phyloP scores from a whole-genome alignment of 345 rosid species.

The Moringa oleifera region DNA sequence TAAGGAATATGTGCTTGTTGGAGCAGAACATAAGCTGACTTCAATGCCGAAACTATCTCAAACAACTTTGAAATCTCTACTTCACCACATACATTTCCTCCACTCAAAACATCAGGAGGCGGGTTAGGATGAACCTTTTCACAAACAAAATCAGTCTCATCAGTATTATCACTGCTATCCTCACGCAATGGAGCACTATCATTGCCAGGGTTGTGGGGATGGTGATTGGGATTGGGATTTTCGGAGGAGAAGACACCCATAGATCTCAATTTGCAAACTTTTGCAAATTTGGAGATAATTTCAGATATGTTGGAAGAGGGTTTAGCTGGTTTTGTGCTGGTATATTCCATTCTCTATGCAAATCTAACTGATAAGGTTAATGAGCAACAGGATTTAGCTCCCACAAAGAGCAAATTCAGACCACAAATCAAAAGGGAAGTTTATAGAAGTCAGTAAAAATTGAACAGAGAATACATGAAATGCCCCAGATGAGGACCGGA shows the following conservation, averaged over 20 bases:
- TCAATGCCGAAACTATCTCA: slow-evolving; percentile 38
- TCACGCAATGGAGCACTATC: slow-evolving; percentile 13
- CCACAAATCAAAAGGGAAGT: neutral
- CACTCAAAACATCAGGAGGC: slow-evolving; percentile 13
- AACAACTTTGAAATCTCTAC: slow-evolving; percentile 38
- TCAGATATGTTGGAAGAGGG: slow-evolving; percentile 45
- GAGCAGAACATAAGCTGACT: slow-evolving; percentile 47
- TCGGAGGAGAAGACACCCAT: slow-evolving; percentile 46
- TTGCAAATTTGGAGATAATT: slow-evolving; percentile 49
- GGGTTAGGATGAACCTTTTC: slow-evolving; percentile 31
- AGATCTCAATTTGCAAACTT: slow-evolving; percentile 55
- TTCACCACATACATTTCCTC: slow-evolving; percentile 19
- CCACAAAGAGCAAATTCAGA: neutral
- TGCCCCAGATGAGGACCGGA: slow-evolving; percentile 1
- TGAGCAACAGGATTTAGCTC: neutral
- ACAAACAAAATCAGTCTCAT: slow-evolving; percentile 20
- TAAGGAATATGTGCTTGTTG: slow-evolving; percentile 61
- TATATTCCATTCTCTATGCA: slow-evolving; percentile 41
- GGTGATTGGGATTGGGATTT: slow-evolving; percentile 20
- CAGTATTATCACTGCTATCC: slow-evolving; percentile 26
- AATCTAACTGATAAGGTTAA: neutral
- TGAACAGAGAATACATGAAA: slow-evolving; percentile 3
- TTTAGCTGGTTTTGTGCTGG: slow-evolving; percentile 25
- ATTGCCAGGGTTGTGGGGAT: neutral
- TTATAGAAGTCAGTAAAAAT: neutral